Evolutionary conservation across 805 yeast genomes (phyloP), one percentile per base, ranked within the genome.

Genomic region (Saturnispora besseyi): DNA sequence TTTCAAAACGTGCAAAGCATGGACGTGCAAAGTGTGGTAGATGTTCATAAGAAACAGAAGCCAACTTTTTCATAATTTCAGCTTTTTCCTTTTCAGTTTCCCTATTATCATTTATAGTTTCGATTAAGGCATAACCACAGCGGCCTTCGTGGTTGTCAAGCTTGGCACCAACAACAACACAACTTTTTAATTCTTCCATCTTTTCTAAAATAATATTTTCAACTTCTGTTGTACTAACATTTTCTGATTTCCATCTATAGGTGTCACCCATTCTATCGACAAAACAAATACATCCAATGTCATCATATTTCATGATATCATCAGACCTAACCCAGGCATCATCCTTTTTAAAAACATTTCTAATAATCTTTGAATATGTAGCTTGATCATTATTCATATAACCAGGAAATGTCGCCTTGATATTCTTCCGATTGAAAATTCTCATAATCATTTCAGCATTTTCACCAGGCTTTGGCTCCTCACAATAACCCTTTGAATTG

Each of bases 191-290:
- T 24, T 64, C 68, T 29, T 69, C 63, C 11, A 53, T 24, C 29
- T 41, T 48, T 45, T 70, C 62, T 66, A 77, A 73, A 29, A 86
- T 66, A 61, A 81, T 82, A 61, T 83, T 85, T 62, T 91, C 97
- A 37, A 90, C 96, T 68, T 90, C 97, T 32, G 90, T 82, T 12
- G 97, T 89, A 15, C 93, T 81, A 10, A 91, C 96, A 64, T 90
- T 90, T 68, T 90, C 98, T 2, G 95, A 84, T 69, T 88, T 91
- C 98, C 98, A 90, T 58, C 98, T 75, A 71, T 86, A 90, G 0
- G 97, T 91, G 62, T 90, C 98, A 40, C 98, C 98, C 60, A 91
- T 68, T 61, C 98, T 74, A 70, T 90, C 98, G 42, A 89, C 87
- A 65, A 90, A 90, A 66, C 84, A 87, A 63, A 84, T 74, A 55